These are phyloP conservation scores for Astragalus glycyphyllos DNA, from an alignment of 306 rosid genomes.

Conservation along the genomic window DNA sequence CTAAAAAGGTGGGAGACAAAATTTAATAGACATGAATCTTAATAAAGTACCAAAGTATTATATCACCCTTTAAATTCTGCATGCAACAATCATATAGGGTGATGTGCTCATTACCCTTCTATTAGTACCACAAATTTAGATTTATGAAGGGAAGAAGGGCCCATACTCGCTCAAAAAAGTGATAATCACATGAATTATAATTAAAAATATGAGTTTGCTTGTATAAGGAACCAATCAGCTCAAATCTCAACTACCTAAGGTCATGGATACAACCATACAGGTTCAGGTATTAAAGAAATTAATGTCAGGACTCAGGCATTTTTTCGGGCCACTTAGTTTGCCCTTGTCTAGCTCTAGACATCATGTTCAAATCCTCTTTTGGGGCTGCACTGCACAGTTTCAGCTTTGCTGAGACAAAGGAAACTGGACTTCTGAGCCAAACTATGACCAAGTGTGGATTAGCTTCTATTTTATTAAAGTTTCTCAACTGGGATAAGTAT, in stretches of 20 bases:
- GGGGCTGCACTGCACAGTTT: neutral
- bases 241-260: neutral
- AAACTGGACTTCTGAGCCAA: slow-evolving; percentile 4
- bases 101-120: neutral
- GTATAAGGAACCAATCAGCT: neutral
- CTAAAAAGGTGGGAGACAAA: too few species aligned
- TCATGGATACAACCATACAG: neutral
- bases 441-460: neutral
- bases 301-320: neutral
- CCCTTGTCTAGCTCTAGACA: neutral
- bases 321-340: neutral
- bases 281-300: neutral
- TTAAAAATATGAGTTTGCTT: slow-evolving; percentile 3
- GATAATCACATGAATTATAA: slow-evolving; percentile 3
- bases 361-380: neutral
- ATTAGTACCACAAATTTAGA: neutral
- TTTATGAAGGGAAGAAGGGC: neutral
- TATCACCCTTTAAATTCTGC: too few species aligned
- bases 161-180: neutral
- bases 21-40: too few species aligned
- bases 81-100: too few species aligned
- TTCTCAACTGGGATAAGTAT: neutral
- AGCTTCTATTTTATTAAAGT: neutral
- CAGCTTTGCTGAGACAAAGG: slow-evolving; percentile 2
- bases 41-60: too few species aligned